Percentiles rank a stretch among this genome's conserved stretches.
phyloP scores from a whole-genome alignment of 306 rosid genomes.

The Gynostemma pentaphyllum region DNA sequence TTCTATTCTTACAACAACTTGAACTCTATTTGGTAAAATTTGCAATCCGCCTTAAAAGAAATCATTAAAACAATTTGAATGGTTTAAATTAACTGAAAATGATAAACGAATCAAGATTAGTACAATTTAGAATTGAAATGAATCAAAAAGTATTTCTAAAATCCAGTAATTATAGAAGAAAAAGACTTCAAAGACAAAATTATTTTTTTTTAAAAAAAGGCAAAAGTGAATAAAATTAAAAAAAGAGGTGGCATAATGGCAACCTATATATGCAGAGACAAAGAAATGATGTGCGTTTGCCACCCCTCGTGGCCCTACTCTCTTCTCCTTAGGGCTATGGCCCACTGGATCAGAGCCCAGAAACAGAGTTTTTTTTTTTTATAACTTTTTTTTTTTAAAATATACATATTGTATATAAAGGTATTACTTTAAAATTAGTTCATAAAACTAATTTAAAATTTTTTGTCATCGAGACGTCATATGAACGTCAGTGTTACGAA shows the following conservation, averaged over 20 bases:
- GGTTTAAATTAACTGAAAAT: too few relatives aligned
- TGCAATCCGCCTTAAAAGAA: too few relatives aligned
- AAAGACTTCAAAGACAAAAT: not conserved
- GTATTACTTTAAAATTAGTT: not conserved
- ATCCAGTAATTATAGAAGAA: too few relatives aligned
- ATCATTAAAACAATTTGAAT: too few relatives aligned
- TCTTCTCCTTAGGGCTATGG: not conserved
- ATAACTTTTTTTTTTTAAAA: not conserved
- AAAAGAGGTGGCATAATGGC: not conserved
- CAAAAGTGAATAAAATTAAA: not conserved
- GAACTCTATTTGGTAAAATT: too few relatives aligned
- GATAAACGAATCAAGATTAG: too few relatives aligned
- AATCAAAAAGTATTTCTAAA: too few relatives aligned
- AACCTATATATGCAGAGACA: not conserved
- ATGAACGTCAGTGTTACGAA: not conserved
- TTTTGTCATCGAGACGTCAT: not conserved
- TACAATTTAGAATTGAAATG: too few relatives aligned
- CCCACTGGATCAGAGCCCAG: not conserved
- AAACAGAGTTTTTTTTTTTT: not conserved
- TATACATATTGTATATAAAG: too few relatives aligned
- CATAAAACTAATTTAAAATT: not conserved
- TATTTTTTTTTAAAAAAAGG: too few relatives aligned
- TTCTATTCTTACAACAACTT: too few relatives aligned
- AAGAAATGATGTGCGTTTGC: conserved; percentile 5
- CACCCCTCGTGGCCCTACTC: not conserved